Base-by-base conservation (phyloP, 1,284 basidiomycete species). In the Xanthoconium separans region DNA sequence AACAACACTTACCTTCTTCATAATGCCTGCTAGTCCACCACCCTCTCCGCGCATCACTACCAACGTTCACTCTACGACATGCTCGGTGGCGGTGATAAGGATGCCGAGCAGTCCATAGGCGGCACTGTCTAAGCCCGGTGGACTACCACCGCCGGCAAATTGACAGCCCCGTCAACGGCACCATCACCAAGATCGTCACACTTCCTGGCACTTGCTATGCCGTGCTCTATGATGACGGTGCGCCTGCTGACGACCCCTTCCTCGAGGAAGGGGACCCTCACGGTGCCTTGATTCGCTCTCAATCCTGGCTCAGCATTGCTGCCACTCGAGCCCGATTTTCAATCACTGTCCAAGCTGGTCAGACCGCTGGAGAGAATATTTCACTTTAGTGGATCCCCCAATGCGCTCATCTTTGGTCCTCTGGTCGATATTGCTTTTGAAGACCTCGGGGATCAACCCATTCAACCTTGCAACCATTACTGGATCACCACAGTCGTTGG, bases 141-240 rank as follows among this genome's bases (percentile, higher is more conserved):
- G 71, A 73, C 20, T 85, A 81, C 60, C 82, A 84, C 56, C 77
- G 81, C 44, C 83, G 80, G 81, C 76, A 79, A n/a, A n/a, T n/a
- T n/a, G n/a, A n/a, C 60, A 68, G 72, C 29, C 83, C 82, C 34
- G 9, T n/a, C 34, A 16, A n/a, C 16, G 7, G 34, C 34, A n/a
- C n/a, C n/a, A 9, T 36, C 34, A 36, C 34, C 34, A 36, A 36
- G 34, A 16, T 16, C 34, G 34, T n/a, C 11, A 16, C 16, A 16
- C 16, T 36, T 6, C 34, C 34, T n/a, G 15, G 34, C 16, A 36
- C 34, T 16, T 36, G 9, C 34, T 36, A 36, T 11, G 34, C 34
- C 34, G 34, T 36, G 8, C 34, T n/a, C 34, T 10, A 9, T n/a
- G 34, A 37, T 37, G n/a, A 37, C 36, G 36, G 16, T 18, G 36